Percentiles rank a stretch among this genome's conserved stretches.
Conservation (phyloP, 2,329 filamentous ascomycete genomes). For the Monosporascus sp. region DNA sequence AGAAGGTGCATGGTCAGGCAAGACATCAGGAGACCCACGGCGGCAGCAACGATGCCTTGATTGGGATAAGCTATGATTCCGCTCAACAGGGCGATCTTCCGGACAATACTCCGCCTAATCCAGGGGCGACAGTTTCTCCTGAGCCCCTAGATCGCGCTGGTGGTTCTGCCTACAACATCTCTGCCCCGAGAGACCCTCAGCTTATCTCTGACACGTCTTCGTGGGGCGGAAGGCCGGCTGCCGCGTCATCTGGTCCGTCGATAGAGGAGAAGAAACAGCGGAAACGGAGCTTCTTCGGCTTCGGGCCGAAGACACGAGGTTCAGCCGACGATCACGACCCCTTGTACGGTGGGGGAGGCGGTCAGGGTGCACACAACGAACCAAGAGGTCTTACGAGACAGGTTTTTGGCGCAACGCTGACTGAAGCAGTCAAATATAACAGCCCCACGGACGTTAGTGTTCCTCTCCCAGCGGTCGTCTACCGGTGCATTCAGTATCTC, state of each 20-base stretch:
- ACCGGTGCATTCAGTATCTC: constrained; percentile 90
- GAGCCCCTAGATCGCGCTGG: constrained; percentile 24
- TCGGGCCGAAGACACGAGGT: constrained; percentile 54
- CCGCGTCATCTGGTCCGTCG: constrained; percentile 40
- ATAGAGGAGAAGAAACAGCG: constrained; percentile 71
- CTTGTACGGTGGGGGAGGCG: constrained; percentile 43
- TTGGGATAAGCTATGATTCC: constrained; percentile 54
- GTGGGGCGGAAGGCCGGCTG: constrained; percentile 75
- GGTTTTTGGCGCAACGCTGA: constrained; percentile 79
- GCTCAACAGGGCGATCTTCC: constrained; percentile 48
- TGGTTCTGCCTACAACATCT: constrained; percentile 57
- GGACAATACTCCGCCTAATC: constrained; percentile 33
- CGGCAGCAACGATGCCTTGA: constrained; percentile 39
- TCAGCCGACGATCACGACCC: constrained; percentile 55
- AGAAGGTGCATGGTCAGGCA: constrained; percentile 33
- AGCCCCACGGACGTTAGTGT: constrained; percentile 67
- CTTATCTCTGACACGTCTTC: constrained; percentile 76
- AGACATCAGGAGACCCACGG: constrained; percentile 28
- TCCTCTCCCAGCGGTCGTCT: constrained; percentile 85
- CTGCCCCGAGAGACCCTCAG: constrained; percentile 76
- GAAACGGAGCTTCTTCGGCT: constrained; percentile 74
- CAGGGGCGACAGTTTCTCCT: constrained; percentile 21
- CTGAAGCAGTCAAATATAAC: constrained; percentile 80
- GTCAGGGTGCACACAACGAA: constrained; percentile 33
- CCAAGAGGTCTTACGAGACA: constrained; percentile 55